phyloP scores from a whole-genome alignment of 768 basidiomycete genomes.

The Inosperma sp. region DNA sequence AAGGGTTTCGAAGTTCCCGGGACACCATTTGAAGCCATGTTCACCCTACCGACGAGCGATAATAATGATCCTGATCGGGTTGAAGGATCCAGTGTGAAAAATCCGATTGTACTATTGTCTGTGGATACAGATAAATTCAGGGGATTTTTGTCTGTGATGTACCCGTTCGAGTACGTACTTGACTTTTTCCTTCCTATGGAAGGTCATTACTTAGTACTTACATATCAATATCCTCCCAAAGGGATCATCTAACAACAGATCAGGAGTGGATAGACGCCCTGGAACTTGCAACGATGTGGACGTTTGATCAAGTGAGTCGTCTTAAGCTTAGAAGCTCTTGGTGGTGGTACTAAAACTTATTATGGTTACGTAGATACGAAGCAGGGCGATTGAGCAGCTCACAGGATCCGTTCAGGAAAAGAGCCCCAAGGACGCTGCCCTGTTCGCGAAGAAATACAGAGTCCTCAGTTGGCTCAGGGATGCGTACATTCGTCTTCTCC shows the following conservation, averaged over 20 bases:
- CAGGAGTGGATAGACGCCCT: not conserved
- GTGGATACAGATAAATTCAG: not conserved
- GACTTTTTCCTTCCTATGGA: no score
- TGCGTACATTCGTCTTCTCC: not conserved
- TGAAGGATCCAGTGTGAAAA: not conserved
- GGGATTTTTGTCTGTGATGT: not conserved
- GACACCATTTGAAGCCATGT: constrained; percentile 10
- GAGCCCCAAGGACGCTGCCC: not conserved
- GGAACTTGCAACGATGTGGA: not conserved
- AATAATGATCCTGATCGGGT: no score
- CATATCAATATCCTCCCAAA: not conserved
- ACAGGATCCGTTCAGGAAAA: not conserved
- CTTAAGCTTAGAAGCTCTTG: not conserved
- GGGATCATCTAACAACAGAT: no score
- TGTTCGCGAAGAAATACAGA: constrained; percentile 2
- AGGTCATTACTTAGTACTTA: not conserved
- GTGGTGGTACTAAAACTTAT: not conserved
- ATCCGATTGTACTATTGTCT: not conserved
- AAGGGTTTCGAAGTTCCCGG: constrained; percentile 6
- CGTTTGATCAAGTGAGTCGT: not conserved
- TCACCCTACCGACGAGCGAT: constrained; percentile 4
- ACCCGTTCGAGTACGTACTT: not conserved
- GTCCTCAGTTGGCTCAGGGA: constrained; percentile 4
- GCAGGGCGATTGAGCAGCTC: not conserved
- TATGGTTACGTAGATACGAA: not conserved